phyloP scores from a whole-genome alignment of 1,284 basidiomycete species.

The Tilletia horrida region DNA sequence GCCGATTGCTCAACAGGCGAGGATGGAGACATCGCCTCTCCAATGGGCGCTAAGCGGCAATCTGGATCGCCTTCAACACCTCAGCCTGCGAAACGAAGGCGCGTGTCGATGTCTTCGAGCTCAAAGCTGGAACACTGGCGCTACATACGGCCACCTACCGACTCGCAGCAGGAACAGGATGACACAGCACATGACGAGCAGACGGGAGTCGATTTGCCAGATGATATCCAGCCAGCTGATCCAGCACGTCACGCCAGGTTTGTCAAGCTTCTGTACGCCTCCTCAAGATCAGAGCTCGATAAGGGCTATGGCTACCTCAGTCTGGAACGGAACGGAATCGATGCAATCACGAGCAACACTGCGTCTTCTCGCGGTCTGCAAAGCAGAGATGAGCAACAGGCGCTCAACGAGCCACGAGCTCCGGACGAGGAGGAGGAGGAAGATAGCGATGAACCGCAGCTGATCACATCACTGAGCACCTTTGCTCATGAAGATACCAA shows the following conservation, averaged over 20 bases:
- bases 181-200: background rate
- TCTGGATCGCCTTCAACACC: background rate
- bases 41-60: background rate
- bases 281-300: background rate
- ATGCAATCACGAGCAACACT: background rate
- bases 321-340: background rate
- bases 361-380: too few species aligned
- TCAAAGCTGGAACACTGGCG: conserved; percentile 1
- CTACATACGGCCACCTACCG: background rate
- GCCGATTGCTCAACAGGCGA: background rate
- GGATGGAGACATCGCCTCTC: background rate
- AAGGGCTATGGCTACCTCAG: conserved; percentile 8
- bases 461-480: background rate
- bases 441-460: background rate
- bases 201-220: background rate
- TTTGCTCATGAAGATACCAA: background rate
- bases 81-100: background rate
- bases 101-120: background rate
- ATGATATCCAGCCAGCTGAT: conserved; percentile 7
- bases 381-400: background rate
- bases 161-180: background rate
- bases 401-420: background rate
- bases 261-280: conserved; percentile 15
- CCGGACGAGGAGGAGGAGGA: background rate
- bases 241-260: background rate